A percentile compares a stretch with the other conserved stretches of the same genome.
Conservation (phyloP, 768 basidiomycete genomes). For the Podaxis pistillaris region DNA sequence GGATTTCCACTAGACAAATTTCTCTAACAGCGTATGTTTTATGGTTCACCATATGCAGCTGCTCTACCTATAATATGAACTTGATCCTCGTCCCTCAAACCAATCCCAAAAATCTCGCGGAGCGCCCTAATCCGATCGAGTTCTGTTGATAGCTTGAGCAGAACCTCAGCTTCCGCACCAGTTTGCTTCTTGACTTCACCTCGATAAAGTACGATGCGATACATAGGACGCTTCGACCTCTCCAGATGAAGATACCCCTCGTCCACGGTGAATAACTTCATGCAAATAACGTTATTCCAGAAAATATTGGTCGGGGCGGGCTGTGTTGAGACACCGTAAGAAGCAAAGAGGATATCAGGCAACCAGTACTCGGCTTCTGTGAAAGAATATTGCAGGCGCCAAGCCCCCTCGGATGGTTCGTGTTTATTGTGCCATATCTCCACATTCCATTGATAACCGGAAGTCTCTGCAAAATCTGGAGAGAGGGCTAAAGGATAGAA, state of each 20-base stretch:
- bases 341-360: constrained; percentile 22
- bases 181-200: constrained; percentile 24
- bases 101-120: constrained; percentile 2
- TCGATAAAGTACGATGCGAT: constrained; percentile 24
- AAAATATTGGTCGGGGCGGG: constrained; percentile 20
- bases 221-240: constrained; percentile 16
- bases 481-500: background rate
- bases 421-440: constrained; percentile 19
- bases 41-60: background rate
- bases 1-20: too few relatives aligned
- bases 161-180: constrained; percentile 23
- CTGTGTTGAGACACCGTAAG: constrained; percentile 22
- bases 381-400: constrained; percentile 27
- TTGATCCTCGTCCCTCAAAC: background rate
- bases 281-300: constrained; percentile 23
- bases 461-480: background rate
- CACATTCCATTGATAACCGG: constrained; percentile 14
- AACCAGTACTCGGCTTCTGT: constrained; percentile 26
- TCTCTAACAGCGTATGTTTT: too few relatives aligned
- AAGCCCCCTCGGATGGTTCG: constrained; percentile 11
- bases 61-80: constrained; percentile 3
- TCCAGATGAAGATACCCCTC: constrained; percentile 18
- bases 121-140: constrained; percentile 24
- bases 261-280: constrained; percentile 24
- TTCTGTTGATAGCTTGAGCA: constrained; percentile 25